phyloP scores from a whole-genome alignment of 2,329 filamentous ascomycete species.

The Diaporthe vexans region DNA sequence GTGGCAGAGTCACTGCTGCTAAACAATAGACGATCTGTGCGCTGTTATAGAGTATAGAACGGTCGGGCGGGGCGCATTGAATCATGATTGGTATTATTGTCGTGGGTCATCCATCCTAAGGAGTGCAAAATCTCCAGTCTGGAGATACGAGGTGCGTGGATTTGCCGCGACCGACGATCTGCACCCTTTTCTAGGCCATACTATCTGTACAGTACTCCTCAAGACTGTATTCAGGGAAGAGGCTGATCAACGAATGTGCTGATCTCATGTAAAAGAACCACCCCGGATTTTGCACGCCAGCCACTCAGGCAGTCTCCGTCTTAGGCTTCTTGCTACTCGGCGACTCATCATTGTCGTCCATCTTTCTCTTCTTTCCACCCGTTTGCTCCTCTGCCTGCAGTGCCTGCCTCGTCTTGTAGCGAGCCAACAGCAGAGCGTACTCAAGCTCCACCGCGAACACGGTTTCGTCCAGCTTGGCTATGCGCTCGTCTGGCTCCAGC shows the following conservation, averaged over 20 bases:
- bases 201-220: constrained; percentile 22
- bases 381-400: constrained; percentile 45
- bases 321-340: constrained; percentile 61
- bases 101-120: background rate
- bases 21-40: background rate
- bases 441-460: constrained; percentile 78
- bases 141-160: background rate
- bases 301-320: constrained; percentile 48
- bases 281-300: background rate
- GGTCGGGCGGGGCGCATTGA: background rate
- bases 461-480: constrained; percentile 80
- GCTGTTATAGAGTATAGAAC: background rate
- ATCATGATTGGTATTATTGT: constrained; percentile 17
- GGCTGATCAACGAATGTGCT: background rate
- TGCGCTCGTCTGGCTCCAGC: constrained; percentile 76
- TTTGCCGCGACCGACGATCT: background rate
- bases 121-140: background rate
- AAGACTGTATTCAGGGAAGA: background rate
- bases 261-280: background rate
- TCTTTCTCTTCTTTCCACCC: constrained; percentile 62
- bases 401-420: constrained; percentile 56
- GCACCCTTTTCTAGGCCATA: background rate
- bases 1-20: background rate
- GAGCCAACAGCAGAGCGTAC: constrained; percentile 75
- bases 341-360: constrained; percentile 47